Base-by-base conservation (phyloP, 768 basidiomycete species). In the Podaxis carcinomalis region DNA sequence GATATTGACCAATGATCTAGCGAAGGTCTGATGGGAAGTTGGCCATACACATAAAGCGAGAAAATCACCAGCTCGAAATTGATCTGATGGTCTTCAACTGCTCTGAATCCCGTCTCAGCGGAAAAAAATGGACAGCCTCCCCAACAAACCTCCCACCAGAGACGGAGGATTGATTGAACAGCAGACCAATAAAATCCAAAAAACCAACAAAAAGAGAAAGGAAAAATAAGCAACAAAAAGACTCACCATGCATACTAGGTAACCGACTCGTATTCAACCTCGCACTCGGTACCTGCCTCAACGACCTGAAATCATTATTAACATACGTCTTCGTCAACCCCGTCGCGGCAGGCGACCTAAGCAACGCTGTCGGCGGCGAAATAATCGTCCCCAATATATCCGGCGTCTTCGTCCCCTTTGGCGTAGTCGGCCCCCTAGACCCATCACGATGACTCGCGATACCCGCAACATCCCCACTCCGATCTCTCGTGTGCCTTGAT, bases 201-300 rank as follows among this genome's bases (percentile, higher is more conserved):
- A 28, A 36, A 40, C 39, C 32, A 19, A 6, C 10, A 9, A 21
- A 47, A 47, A 47, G 28, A 23, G 19, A 23, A 5, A 23, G 16
- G 16, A 23, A 6, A 19, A 14, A 23, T 37, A 19, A 11, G 4
- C 19, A 1, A 21, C 9, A 10, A 36, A 23, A 4, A 1, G 21
- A 21, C 79, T 46, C 56, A 82, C 82, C 92, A 73, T 94, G 92
- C 78, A 86, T 87, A 72, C 92, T 93, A 9, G 92, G 92, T 49
- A 93, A 77, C 67, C 92, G 79, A 73, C 92, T 93, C 58, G 91
- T 93, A 68, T 93, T 94, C 70, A 91, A 83, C 66, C 89, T 83
- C 64, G 87, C 83, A 9, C 84, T 81, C 35, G 89, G 81, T 44
- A 77, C 74, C 70, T 87, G 86, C 52, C 92, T 77, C 64, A 92